phyloP scores from a whole-genome alignment of 108 stramenopile genomes.

The Fragilariopsis cylindrus region DNA sequence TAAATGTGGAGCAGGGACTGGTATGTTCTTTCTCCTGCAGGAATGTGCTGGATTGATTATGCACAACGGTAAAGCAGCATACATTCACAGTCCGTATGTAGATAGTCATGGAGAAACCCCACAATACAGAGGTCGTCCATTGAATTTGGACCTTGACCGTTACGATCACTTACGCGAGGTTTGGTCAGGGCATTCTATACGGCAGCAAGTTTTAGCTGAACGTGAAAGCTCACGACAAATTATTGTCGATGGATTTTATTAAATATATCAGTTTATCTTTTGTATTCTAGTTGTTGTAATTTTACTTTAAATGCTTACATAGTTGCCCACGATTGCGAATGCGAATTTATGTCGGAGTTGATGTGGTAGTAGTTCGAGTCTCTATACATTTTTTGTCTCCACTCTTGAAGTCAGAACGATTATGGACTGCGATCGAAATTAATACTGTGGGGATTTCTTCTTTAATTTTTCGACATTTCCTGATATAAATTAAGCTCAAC shows the following conservation, averaged over 20 bases:
- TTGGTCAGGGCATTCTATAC: slow-evolving; percentile 65
- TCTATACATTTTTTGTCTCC: too few species aligned
- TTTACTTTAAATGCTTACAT: too few species aligned
- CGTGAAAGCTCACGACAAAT: slow-evolving; percentile 70
- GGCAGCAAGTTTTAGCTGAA: slow-evolving; percentile 70
- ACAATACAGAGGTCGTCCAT: slow-evolving; percentile 81
- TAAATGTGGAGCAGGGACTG: slow-evolving; percentile 88
- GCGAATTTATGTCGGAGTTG: too few species aligned
- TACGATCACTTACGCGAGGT: slow-evolving; percentile 71
- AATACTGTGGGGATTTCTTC: too few species aligned
- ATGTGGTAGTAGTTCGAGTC: too few species aligned
- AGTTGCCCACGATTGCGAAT: too few species aligned
- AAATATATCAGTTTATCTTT: slow-evolving; percentile 4
- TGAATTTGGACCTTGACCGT: slow-evolving; percentile 72
- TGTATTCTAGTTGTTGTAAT: too few species aligned
- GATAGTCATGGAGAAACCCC: slow-evolving; percentile 94
- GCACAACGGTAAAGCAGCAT: slow-evolving; percentile 84
- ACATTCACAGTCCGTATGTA: slow-evolving; percentile 92
- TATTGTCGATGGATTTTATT: slow-evolving; percentile 73
- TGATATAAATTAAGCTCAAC: too few species aligned
- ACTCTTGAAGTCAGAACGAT: too few species aligned
- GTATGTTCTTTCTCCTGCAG: slow-evolving; percentile 92
- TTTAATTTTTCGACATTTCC: too few species aligned
- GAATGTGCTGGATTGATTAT: slow-evolving; percentile 89
- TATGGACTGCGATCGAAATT: too few species aligned